These are phyloP conservation scores for Coemansia sp. DNA, from an alignment of 192 early-diverging fungal species.

Conservation along the genomic window DNA sequence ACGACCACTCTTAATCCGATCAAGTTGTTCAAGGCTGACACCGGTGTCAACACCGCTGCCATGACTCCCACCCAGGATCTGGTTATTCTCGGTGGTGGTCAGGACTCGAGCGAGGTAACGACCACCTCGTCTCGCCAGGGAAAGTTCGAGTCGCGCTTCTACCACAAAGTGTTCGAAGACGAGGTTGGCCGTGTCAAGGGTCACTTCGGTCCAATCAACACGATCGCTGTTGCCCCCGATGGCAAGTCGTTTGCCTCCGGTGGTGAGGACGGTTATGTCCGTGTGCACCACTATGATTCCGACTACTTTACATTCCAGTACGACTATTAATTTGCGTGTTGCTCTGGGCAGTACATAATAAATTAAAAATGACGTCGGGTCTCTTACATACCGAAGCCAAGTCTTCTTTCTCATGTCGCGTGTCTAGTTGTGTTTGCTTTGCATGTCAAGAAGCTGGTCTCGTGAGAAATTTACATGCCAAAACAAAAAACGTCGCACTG, in stretches of 20 bases:
- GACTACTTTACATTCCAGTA: slow-evolving; percentile 95
- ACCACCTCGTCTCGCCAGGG: slow-evolving; percentile 84
- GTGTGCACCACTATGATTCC: slow-evolving; percentile 92
- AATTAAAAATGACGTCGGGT: too few relatives aligned
- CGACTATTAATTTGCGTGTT: slow-evolving; percentile 33
- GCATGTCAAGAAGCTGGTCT: not conserved
- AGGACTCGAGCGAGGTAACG: slow-evolving; percentile 97
- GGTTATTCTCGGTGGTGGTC: slow-evolving; percentile 93
- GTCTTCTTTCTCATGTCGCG: not conserved
- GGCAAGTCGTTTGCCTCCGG: slow-evolving; percentile 92
- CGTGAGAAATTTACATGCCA: too few relatives aligned
- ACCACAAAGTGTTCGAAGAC: slow-evolving; percentile 94
- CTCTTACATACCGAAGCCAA: not conserved
- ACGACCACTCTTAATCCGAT: slow-evolving; percentile 75
- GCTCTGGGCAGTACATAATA: not conserved
- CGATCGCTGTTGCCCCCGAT: slow-evolving; percentile 93
- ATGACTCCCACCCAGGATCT: slow-evolving; percentile 87
- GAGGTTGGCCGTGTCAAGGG: slow-evolving; percentile 97
- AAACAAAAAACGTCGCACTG: too few relatives aligned
- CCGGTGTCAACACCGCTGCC: slow-evolving; percentile 88
- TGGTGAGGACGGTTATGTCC: slow-evolving; percentile 97
- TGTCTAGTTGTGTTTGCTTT: not conserved
- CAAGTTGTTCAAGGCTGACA: slow-evolving; percentile 83
- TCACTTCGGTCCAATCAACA: slow-evolving; percentile 99
- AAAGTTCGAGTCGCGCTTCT: slow-evolving; percentile 98